Percentiles rank a stretch among this genome's conserved stretches.
Evolutionary conservation across 2,329 filamentous ascomycete genomes (phyloP).

Genomic region (Boeremia lycopersici): DNA sequence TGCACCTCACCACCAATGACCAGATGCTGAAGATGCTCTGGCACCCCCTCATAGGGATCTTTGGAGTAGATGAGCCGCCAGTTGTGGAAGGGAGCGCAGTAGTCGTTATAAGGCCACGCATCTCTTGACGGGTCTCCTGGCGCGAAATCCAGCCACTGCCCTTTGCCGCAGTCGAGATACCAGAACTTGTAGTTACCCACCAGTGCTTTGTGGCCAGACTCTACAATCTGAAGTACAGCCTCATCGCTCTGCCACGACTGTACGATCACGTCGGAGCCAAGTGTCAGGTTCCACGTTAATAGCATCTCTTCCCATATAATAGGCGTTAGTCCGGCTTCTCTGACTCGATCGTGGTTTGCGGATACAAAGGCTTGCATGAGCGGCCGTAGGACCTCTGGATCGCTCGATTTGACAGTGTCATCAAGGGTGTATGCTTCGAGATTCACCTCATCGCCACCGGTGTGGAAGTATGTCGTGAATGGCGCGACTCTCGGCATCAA

Average conservation of each 20-base stretch:
- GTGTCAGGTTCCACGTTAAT: constrained; percentile 74
- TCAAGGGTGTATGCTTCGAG: constrained; percentile 76
- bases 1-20: constrained; percentile 83
- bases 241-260: constrained; percentile 76
- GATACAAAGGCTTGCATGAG: constrained; percentile 80
- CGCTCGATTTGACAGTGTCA: constrained; percentile 68
- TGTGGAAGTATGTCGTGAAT: constrained; percentile 79
- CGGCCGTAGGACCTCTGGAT: constrained; percentile 68
- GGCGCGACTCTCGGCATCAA: constrained; percentile 66
- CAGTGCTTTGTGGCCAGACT: constrained; percentile 71
- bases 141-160: constrained; percentile 76
- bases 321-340: constrained; percentile 68
- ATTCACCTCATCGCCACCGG: constrained; percentile 87
- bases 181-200: constrained; percentile 79
- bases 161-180: constrained; percentile 85
- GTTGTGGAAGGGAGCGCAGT: constrained; percentile 79
- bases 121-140: constrained; percentile 58
- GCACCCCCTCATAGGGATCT: constrained; percentile 68
- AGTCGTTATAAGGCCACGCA: constrained; percentile 75
- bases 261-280: constrained; percentile 73
- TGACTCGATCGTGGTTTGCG: constrained; percentile 69
- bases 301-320: constrained; percentile 91
- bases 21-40: constrained; percentile 66
- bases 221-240: constrained; percentile 66
- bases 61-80: constrained; percentile 84